A percentile compares a stretch with the other conserved stretches of the same genome.
Conservation (phyloP, 805 yeast genomes). For the Wickerhamiella azyma region DNA sequence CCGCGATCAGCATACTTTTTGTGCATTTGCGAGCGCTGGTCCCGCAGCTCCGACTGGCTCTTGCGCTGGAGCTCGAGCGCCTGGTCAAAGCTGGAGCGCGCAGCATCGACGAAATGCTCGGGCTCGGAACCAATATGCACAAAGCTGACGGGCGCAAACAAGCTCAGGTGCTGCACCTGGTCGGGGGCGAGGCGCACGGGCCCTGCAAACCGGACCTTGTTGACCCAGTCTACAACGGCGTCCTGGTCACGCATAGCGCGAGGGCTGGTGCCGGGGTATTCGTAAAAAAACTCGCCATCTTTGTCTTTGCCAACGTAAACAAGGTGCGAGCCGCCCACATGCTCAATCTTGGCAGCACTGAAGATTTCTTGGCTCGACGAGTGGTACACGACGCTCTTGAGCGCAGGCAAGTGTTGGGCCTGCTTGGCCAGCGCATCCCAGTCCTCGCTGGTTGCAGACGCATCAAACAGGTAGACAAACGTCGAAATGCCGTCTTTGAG, state of each 20-base stretch:
- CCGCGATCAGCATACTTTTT: constrained; percentile 13
- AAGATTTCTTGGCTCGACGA: constrained; percentile 13
- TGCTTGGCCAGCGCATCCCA: constrained; percentile 27
- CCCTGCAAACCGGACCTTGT: constrained; percentile 3
- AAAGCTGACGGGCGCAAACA: constrained; percentile 1
- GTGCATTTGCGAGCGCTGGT: constrained; percentile 13
- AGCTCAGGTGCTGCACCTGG: neutral
- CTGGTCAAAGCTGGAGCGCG: neutral
- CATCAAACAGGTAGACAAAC: constrained; percentile 30
- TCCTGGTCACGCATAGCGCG: constrained; percentile 13
- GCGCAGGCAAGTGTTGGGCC: constrained; percentile 16
- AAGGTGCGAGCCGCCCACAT: constrained; percentile 15
- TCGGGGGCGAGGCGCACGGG: neutral
- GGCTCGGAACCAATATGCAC: neutral
- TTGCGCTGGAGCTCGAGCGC: constrained; percentile 11
- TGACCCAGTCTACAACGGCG: constrained; percentile 4
- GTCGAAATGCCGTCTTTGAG: constrained; percentile 20
- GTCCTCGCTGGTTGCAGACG: constrained; percentile 27
- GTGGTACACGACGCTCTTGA: constrained; percentile 15
- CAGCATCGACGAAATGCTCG: neutral
- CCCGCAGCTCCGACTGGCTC: constrained; percentile 13
- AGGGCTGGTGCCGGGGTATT: constrained; percentile 16
- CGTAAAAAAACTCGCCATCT: neutral
- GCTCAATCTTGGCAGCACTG: constrained; percentile 8
- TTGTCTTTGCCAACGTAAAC: neutral